Percentiles rank a stretch among this genome's conserved stretches.
Evolutionary conservation across 352 stramenopile genomes (phyloP).

Genomic region (Ophiocytium majus): DNA sequence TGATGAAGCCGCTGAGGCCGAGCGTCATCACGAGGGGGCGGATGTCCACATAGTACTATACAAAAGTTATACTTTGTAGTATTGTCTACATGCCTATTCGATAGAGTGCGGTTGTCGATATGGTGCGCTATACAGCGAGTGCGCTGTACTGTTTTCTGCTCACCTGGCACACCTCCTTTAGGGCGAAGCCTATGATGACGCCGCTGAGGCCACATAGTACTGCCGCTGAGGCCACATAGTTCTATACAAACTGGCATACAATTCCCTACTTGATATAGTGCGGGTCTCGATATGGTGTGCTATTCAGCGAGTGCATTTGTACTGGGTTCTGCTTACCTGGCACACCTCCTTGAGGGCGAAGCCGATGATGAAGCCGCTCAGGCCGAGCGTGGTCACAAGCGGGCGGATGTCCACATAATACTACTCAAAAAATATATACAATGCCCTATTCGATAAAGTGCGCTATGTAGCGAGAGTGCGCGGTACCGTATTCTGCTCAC

Average conservation of each 20-base stretch:
- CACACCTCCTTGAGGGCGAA: not conserved
- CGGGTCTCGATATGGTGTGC: too few species aligned
- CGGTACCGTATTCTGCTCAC: not conserved
- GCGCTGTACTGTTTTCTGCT: not conserved
- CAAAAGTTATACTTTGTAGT: not conserved
- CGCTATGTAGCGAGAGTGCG: too few species aligned
- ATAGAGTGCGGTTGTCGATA: too few species aligned
- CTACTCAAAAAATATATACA: not conserved
- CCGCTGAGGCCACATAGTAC: not conserved
- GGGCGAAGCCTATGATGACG: not conserved
- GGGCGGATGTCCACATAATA: not conserved
- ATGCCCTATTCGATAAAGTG: too few species aligned
- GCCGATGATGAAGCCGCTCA: not conserved
- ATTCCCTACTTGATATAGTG: too few species aligned
- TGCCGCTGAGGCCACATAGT: too few species aligned
- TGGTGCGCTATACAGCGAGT: too few species aligned
- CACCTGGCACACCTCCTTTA: not conserved
- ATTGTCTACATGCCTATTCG: too few species aligned
- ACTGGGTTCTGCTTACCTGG: not conserved
- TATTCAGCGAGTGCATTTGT: not conserved
- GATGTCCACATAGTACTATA: not conserved
- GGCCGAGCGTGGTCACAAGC: constrained; percentile 16
- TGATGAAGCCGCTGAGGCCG: not conserved
- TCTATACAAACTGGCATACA: too few species aligned
- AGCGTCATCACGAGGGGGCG: constrained; percentile 13